Conservation (phyloP, 2,329 filamentous ascomycete species). For the Aspergillus phoenicis region DNA sequence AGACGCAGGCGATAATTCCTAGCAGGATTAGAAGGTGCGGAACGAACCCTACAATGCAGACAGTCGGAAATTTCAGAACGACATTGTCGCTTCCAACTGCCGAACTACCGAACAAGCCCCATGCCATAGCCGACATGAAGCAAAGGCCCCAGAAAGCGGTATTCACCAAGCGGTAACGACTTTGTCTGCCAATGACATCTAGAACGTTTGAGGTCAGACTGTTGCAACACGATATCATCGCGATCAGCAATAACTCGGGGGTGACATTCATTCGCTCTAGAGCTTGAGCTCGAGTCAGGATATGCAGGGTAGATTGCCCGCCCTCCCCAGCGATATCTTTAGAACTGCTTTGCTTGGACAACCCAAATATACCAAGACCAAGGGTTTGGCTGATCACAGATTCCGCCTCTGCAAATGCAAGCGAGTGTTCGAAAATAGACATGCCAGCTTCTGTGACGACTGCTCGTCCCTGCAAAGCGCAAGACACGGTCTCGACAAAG, state of each 20-base stretch:
- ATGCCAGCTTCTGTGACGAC: conserved; percentile 87
- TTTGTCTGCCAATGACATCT: conserved; percentile 77
- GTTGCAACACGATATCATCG: conserved; percentile 84
- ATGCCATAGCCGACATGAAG: conserved; percentile 83
- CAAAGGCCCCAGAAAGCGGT: conserved; percentile 88
- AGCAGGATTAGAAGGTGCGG: conserved; percentile 85
- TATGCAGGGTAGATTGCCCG: conserved; percentile 37
- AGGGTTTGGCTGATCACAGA: conserved; percentile 80
- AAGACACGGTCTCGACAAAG: conserved; percentile 85
- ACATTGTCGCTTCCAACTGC: conserved; percentile 55
- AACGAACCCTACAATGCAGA: conserved; percentile 92
- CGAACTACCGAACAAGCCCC: conserved; percentile 64
- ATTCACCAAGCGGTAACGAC: conserved; percentile 77
- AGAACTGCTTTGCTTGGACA: conserved; percentile 47
- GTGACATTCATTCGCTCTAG: conserved; percentile 82
- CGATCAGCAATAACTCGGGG: conserved; percentile 83
- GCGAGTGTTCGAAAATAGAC: conserved; percentile 93
- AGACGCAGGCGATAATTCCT: conserved; percentile 74
- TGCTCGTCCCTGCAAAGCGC: conserved; percentile 80
- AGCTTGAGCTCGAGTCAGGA: conserved; percentile 57
- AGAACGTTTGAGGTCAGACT: conserved; percentile 83
- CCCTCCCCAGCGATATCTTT: conserved; percentile 47
- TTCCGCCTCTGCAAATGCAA: conserved; percentile 95
- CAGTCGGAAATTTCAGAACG: conserved; percentile 84
- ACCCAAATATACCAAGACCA: conserved; percentile 66